Base-by-base conservation (phyloP, 73 alveolate genomes). In the Symbiodinium pilosum region DNA sequence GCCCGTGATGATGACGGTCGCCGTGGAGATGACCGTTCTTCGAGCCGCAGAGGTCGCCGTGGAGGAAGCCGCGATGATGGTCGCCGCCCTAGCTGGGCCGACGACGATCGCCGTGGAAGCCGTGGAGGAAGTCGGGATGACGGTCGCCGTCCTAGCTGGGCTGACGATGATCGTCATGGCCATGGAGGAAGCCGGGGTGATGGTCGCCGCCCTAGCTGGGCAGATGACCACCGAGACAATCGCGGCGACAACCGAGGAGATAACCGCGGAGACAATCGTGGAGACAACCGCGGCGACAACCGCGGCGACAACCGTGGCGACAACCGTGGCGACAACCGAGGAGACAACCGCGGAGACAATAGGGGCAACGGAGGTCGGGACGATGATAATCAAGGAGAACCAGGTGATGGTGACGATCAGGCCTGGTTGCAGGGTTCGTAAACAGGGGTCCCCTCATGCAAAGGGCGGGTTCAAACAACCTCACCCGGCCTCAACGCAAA, bases 281-380 rank as follows among this genome's bases (percentile, higher is more conserved):
- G 44, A 12, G 44, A 30, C 44, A 28, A 32, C 32, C 47, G 44
- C 86, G 87, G 47, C 47, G 87, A n/a, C 87, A 39, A 75, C n/a
- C 52, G 47, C 87, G 87, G 47, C 36, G 87, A n/a, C 87, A 39
- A 75, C 36, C 52, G 47, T 26, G 87, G 47, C 21, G 83, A 16
- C 83, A 32, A 68, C 21, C 39, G 39, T 34, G 83, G 39, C 9
- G 87, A n/a, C 87, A 39, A 75, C n/a, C 52, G 47, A 12, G 87
- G 47, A 34, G 87, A n/a, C 87, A 39, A 75, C 47, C 52, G 47
- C 87, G 87, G 47, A 34, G 87, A n/a, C 87, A 39, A 75, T 75
- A 51, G 47, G 21, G 87, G 47, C 87, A 39, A 34, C 11, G 87
- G 47, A 34, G 87, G 47, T 75, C 41, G 39, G n/a, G 87, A 75